Evolutionary conservation across 805 yeast genomes (phyloP).

Genomic region (Pichia heedii): DNA sequence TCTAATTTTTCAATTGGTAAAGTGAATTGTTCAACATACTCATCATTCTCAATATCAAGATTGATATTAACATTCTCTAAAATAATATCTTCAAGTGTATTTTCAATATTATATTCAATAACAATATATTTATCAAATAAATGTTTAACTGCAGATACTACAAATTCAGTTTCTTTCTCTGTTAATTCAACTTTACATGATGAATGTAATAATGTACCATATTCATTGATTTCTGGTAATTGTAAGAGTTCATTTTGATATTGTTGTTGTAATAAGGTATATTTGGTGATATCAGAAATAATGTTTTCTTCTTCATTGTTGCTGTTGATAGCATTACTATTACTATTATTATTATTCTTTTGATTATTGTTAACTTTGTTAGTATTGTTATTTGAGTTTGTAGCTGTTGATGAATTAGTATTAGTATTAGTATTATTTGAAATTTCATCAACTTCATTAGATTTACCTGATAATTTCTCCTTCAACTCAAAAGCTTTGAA

Average conservation of each 20-base stretch:
- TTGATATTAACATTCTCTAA: slow-evolving; percentile 69
- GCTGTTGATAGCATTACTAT: slow-evolving; percentile 21
- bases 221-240: slow-evolving; percentile 63
- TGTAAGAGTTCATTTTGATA: slow-evolving; percentile 61
- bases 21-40: slow-evolving; percentile 58
- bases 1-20: slow-evolving; percentile 63
- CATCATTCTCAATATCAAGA: slow-evolving; percentile 53
- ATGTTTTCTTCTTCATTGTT: slow-evolving; percentile 1
- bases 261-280: slow-evolving; percentile 44
- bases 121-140: slow-evolving; percentile 66
- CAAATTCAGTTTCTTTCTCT: slow-evolving; percentile 89
- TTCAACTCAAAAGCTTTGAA: slow-evolving; percentile 53
- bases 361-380: slow-evolving; percentile 7
- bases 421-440: slow-evolving; percentile 13
- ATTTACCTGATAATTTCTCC: slow-evolving; percentile 33
- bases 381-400: slow-evolving; percentile 7
- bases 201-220: slow-evolving; percentile 70
- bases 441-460: slow-evolving; percentile 13
- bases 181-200: slow-evolving; percentile 62
- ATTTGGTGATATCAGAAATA: slow-evolving; percentile 21
- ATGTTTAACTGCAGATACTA: slow-evolving; percentile 77
- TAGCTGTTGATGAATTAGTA: neutral
- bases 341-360: neutral
- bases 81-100: slow-evolving; percentile 72
- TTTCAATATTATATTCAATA: slow-evolving; percentile 73